phyloP scores from a whole-genome alignment of 1,284 basidiomycete genomes.

The Leccinum fuscescens region DNA sequence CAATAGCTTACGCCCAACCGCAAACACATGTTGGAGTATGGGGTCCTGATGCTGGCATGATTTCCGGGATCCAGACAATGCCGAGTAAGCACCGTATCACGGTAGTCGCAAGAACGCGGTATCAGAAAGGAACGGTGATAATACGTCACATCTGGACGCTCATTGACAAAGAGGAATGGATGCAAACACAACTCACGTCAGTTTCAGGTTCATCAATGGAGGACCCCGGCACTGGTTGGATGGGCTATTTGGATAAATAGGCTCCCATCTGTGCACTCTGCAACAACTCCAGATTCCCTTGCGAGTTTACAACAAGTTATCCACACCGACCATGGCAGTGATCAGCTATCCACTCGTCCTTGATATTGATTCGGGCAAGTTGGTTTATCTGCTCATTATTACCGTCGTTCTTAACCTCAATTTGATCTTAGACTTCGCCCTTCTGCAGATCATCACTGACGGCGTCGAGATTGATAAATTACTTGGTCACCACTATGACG shows the following conservation, averaged over 20 bases:
- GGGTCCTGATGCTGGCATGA: not conserved
- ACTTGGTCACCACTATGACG: too few species aligned
- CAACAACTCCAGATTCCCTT: not conserved
- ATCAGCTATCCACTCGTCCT: not conserved
- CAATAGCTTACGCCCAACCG: not conserved
- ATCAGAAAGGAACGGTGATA: not conserved
- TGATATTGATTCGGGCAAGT: not conserved
- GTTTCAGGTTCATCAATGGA: not conserved
- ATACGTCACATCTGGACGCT: not conserved
- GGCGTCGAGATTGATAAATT: not conserved
- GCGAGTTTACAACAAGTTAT: not conserved
- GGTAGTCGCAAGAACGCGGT: not conserved
- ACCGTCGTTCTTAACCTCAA: not conserved
- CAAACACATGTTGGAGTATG: not conserved
- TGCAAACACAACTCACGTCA: not conserved
- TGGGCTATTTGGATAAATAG: not conserved
- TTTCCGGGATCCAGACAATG: not conserved
- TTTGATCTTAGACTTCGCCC: not conserved
- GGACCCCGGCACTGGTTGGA: not conserved
- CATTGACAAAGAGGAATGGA: not conserved
- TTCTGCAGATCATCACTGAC: not conserved
- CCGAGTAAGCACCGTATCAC: not conserved
- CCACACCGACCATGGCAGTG: not conserved
- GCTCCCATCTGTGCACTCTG: not conserved
- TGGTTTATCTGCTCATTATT: not conserved